phyloP scores from a whole-genome alignment of 2,329 filamentous ascomycete species.

The Claviceps quebecensis region DNA sequence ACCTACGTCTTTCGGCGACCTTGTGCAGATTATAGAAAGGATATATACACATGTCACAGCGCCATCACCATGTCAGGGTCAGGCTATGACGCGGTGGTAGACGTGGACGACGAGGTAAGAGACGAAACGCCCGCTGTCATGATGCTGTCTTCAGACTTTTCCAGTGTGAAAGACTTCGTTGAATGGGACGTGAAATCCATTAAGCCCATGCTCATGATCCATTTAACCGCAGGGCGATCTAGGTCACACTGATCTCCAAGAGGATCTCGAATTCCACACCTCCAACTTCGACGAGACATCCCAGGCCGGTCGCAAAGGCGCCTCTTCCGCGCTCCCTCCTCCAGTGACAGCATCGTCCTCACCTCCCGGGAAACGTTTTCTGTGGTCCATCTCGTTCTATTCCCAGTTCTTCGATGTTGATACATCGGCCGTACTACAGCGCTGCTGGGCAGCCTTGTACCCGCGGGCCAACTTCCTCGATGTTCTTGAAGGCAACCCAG shows the following conservation, averaged over 20 bases:
- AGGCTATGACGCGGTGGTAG: conserved; percentile 95
- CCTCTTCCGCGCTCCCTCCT: conserved; percentile 38
- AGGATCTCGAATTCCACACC: conserved; percentile 97
- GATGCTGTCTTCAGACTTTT: not conserved
- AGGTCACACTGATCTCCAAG: conserved; percentile 93
- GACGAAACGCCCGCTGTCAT: not conserved
- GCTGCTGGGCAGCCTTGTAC: conserved; percentile 80
- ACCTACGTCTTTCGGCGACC: not conserved
- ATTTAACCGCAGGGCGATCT: conserved; percentile 64
- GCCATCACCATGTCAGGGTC: conserved; percentile 54
- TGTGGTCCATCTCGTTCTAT: conserved; percentile 91
- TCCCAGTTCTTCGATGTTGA: conserved; percentile 98
- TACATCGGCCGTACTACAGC: conserved; percentile 72
- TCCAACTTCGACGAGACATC: conserved; percentile 62
- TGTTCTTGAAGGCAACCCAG: conserved; percentile 89
- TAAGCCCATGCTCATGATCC: not conserved
- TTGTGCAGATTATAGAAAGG: not conserved
- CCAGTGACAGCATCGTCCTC: conserved; percentile 38
- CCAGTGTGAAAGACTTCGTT: not conserved
- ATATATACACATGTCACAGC: conserved; percentile 9
- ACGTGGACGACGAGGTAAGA: conserved; percentile 82
- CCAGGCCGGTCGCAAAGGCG: conserved; percentile 32
- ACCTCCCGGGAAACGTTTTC: conserved; percentile 60
- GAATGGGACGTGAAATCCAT: not conserved
- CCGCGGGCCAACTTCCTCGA: conserved; percentile 92